Evolutionary conservation across 1,284 basidiomycete species (phyloP).

Genomic region (Ustilago bromivora): DNA sequence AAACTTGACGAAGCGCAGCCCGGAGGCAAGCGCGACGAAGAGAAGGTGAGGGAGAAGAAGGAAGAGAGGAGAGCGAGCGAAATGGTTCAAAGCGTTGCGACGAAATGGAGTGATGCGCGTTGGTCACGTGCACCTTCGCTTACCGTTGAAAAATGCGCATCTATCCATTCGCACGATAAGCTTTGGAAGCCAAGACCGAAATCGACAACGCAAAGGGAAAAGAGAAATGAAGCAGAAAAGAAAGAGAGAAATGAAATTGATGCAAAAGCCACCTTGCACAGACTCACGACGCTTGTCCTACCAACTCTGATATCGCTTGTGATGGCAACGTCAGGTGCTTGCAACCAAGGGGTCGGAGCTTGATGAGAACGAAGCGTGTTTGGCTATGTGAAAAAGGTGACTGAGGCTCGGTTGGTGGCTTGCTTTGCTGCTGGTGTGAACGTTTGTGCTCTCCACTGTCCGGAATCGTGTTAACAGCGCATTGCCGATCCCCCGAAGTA

Average conservation of each 20-base stretch:
- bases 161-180: no score
- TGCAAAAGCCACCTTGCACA: background rate
- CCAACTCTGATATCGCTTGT: background rate
- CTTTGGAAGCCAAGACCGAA: background rate
- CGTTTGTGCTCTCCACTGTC: background rate
- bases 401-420: background rate
- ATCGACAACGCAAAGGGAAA: no score
- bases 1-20: no score
- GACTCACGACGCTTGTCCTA: no score
- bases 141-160: no score
- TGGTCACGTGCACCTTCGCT: no score
- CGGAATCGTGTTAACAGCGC: conserved; percentile 18
- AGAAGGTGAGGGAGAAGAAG: no score
- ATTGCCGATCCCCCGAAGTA: conserved; percentile 15
- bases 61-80: no score
- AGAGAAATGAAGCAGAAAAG: background rate
- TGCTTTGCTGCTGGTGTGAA: background rate
- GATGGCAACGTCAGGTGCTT: background rate
- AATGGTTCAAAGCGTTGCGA: no score
- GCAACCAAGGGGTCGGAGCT: background rate
- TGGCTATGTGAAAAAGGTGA: background rate
- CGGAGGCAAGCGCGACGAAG: no score
- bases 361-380: background rate
- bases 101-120: no score
- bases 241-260: conserved; percentile 7